Base-by-base conservation (phyloP, 2,329 filamentous ascomycete genomes). In the Aspergillus fumigatus region DNA sequence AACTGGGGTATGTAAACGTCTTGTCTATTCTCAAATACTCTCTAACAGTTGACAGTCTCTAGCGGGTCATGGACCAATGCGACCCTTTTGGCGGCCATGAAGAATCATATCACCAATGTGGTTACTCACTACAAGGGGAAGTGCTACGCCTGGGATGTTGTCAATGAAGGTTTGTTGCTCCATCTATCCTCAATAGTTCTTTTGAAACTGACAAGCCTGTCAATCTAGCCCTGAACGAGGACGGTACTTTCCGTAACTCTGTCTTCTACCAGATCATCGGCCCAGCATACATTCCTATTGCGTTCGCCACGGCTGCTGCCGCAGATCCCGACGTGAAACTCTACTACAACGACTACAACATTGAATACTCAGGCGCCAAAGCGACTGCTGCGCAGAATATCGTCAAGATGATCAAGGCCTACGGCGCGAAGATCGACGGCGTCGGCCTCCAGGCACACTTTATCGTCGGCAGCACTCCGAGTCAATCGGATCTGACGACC, bases 271-370 rank as follows among this genome's bases (percentile, higher is more conserved):
- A 72, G 47, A 72, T 68, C 43, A 79, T 80, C 51, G 78, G 78
- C 49, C 70, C 73, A 47, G 73, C 73, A 4, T 80, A 73, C 59
- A 66, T 80, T 14, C 76, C 75, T 21, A 78, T 80, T 21, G 77
- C 77, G 0, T 80, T 78, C 59, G 74, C 71, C 19, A 72, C 77
- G 1, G 76, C 75, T 19, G 70, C 70, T 3, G 79, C 79, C 9
- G 87, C 86, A 26, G 88, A 90, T 70, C 85, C 88, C 3, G 59
- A 65, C 23, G 71, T 67, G 17, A 77, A 79, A 51, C 72, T 80
- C 49, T 77, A 76, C 65, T 75, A 75, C 61, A 78, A 78, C 62
- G 71, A 79, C 51, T 76, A 75, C 54, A 76, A 73, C 64, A 75
- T 78, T 54, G 76, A 77, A 54, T 70, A 64, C 35, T 61, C 68